Base-by-base conservation (phyloP, 129 eudicot genomes). In the Chrysanthemum seticuspe region DNA sequence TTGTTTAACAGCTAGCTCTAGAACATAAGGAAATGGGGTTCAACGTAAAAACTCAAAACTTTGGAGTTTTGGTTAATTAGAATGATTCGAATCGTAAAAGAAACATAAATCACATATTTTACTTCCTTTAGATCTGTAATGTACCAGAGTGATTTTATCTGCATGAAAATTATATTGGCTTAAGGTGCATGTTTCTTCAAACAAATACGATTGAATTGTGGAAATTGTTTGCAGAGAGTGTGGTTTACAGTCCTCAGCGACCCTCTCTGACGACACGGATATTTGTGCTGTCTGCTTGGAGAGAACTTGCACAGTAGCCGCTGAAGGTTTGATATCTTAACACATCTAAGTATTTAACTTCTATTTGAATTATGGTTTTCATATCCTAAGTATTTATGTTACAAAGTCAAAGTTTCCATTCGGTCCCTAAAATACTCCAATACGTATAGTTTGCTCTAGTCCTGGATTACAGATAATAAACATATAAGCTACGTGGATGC, bases 271-370 rank as follows among this genome's bases (percentile, higher is more conserved):
- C 66, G 99, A 95, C 49, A 73, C 91, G 27, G 97, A 90, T 60
- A 78, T 78, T 59, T 95, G 99, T 82, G 96, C 96, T 48, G 96
- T 95, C 70, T 95, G 97, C 83, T 76, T 95, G 71, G 97, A 95
- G 79, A 86, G 99, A 81, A 75, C 89, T 13, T 95, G 99, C 72
- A 75, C 88, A 75, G 96, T 95, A 52, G 97, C 97, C 31, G 99
- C 99, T 57, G 97, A 90, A 94, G 97, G 99, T 90, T 45, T 55
- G 72, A 59, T 67, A 63, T 79, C 74, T 51, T 59, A 73, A 67
- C 58, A 34, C 67, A 62, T 53, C n/a, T 12, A 12, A 53, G 16
- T 52, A 52, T 52, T 12, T 40, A 40, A 6, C 1, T 40, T 40
- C 45, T 40, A 6, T 6, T 6, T 40, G 45, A 40, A 40, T 40